These are phyloP conservation scores for Cytospora piceae DNA, from an alignment of 2,329 filamentous ascomycete genomes.

Conservation along the genomic window DNA sequence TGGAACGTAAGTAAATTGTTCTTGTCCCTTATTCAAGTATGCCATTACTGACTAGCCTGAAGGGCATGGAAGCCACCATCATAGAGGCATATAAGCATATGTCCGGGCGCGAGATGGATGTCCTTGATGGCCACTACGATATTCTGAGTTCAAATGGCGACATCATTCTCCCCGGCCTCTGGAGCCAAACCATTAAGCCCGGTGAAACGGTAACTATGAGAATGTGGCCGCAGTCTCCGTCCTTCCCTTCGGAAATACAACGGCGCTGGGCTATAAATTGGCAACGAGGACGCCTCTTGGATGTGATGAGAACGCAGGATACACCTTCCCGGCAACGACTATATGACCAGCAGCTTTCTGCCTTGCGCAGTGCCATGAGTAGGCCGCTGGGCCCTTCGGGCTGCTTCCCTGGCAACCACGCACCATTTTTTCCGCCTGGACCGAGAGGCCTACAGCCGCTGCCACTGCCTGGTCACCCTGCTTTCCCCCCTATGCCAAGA, in stretches of 20 bases:
- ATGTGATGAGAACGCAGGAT: neutral
- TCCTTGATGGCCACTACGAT: conserved; percentile 20
- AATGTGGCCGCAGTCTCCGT: conserved; percentile 14
- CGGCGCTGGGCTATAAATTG: neutral
- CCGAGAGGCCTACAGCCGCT: neutral
- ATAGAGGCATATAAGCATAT: conserved; percentile 4
- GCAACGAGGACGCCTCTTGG: neutral
- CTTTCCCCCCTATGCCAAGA: neutral
- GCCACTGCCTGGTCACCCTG: neutral
- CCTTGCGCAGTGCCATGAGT: too few relatives aligned
- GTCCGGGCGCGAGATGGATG: neutral
- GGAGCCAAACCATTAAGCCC: conserved; percentile 18
- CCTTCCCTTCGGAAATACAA: neutral
- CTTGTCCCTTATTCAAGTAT: too few relatives aligned
- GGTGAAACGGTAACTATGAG: conserved; percentile 20
- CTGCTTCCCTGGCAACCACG: too few relatives aligned
- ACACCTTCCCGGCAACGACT: neutral
- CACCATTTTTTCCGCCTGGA: neutral
- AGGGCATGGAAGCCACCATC: conserved; percentile 7
- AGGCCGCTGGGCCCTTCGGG: too few relatives aligned
- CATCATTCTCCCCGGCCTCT: conserved; percentile 13
- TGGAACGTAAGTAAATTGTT: conserved; percentile 16
- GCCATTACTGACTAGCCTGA: neutral
- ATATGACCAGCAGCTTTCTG: too few relatives aligned
- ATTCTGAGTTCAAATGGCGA: conserved; percentile 12